Conservation (phyloP, 306 rosid species). For the Oxytropis ochrocephala region DNA sequence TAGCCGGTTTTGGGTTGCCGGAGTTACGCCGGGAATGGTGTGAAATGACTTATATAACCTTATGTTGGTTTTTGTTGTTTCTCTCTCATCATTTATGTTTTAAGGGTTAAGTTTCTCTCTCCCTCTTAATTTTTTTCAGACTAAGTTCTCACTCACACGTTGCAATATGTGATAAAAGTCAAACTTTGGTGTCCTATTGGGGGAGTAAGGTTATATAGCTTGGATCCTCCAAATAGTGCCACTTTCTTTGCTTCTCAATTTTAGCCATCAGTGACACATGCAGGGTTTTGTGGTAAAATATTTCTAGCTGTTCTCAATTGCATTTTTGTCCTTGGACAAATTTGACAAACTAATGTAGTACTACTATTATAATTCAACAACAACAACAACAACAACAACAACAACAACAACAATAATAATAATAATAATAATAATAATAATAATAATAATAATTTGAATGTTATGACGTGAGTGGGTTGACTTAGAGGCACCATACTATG, state of each 20-base stretch:
- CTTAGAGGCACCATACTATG: too few species aligned
- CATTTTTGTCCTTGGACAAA: neutral
- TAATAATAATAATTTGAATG: neutral
- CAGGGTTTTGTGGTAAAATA: neutral
- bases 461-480: neutral
- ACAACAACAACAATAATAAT: neutral
- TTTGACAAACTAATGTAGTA: neutral
- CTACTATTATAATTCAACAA: neutral
- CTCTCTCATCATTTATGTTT: constrained; percentile 13
- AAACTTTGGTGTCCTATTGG: constrained; percentile 28
- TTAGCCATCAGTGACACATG: neutral
- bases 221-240: constrained; percentile 4
- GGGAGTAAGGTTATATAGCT: neutral
- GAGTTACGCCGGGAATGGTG: neutral
- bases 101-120: neutral
- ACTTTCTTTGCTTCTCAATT: neutral
- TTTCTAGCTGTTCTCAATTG: neutral
- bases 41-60: constrained; percentile 20
- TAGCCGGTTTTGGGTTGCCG: constrained; percentile 11
- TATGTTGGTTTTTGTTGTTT: neutral
- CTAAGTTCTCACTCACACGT: constrained; percentile 14
- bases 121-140: constrained; percentile 3
- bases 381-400: too few species aligned
- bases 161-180: constrained; percentile 28
- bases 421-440: neutral